Conservation (phyloP, 2,329 filamentous ascomycete genomes). For the Fusarium siculi region DNA sequence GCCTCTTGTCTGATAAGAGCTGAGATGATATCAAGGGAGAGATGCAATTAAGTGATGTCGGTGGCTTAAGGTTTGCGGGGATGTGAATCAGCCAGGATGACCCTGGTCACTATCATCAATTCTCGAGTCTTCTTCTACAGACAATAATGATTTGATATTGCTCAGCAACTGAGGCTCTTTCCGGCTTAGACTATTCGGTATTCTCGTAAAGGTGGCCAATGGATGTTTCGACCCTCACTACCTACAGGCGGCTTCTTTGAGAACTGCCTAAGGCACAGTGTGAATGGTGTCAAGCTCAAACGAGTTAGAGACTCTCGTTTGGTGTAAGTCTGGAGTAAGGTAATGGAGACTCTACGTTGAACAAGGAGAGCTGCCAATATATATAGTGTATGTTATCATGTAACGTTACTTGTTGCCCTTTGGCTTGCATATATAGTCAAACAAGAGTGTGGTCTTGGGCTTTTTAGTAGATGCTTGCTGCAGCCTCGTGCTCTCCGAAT, state of each 20-base stretch:
- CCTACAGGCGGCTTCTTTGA: background rate
- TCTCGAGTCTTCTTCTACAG: background rate
- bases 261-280: background rate
- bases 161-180: background rate
- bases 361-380: background rate
- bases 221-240: background rate
- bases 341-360: background rate
- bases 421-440: too few relatives aligned
- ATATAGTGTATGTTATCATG: background rate
- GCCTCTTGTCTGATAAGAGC: background rate
- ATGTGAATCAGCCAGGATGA: background rate
- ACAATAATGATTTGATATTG: background rate
- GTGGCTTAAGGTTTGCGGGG: conserved; percentile 3
- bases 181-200: background rate
- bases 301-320: background rate
- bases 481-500: background rate
- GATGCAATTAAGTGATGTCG: background rate
- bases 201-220: background rate
- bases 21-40: background rate
- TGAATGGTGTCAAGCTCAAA: background rate
- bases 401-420: background rate
- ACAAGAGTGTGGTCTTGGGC: background rate
- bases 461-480: background rate
- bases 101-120: background rate
- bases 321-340: background rate